Conservation (phyloP, 108 stramenopile species). For the Stephanodiscus triporus region DNA sequence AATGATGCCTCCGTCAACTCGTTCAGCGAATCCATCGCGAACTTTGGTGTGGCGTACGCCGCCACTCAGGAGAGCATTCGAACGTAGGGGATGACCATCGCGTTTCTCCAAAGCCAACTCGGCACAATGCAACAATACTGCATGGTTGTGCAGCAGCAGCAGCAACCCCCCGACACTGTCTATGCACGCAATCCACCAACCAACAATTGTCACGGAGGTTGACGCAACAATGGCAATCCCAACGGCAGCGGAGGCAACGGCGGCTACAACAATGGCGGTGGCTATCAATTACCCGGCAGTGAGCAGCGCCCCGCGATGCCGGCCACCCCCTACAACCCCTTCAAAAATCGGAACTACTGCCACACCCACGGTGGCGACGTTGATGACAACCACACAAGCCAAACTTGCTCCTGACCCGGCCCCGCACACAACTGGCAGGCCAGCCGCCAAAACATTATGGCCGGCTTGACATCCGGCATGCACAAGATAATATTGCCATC, state of each 20-base stretch:
- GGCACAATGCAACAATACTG: too few species aligned
- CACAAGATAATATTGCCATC: background rate
- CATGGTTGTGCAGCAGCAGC: too few species aligned
- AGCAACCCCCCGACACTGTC: too few species aligned
- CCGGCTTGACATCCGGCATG: background rate
- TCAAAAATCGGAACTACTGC: slow-evolving; percentile 6
- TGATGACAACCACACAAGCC: background rate
- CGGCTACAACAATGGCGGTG: background rate
- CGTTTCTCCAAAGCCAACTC: too few species aligned
- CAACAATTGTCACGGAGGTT: too few species aligned
- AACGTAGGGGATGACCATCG: background rate
- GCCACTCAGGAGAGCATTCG: background rate
- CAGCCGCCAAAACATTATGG: background rate
- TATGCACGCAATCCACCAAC: too few species aligned
- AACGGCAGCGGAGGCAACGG: background rate
- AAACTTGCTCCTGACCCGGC: background rate
- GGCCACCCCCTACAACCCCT: background rate
- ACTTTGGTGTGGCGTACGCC: background rate
- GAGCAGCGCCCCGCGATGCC: background rate
- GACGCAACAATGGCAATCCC: too few species aligned
- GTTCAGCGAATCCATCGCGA: background rate
- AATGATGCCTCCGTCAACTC: background rate
- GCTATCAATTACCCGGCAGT: background rate
- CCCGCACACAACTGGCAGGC: background rate
- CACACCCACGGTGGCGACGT: background rate